Evolutionary conservation across 176 grass and related monocot genomes (phyloP).

Genomic region (Paspalum notatum): DNA sequence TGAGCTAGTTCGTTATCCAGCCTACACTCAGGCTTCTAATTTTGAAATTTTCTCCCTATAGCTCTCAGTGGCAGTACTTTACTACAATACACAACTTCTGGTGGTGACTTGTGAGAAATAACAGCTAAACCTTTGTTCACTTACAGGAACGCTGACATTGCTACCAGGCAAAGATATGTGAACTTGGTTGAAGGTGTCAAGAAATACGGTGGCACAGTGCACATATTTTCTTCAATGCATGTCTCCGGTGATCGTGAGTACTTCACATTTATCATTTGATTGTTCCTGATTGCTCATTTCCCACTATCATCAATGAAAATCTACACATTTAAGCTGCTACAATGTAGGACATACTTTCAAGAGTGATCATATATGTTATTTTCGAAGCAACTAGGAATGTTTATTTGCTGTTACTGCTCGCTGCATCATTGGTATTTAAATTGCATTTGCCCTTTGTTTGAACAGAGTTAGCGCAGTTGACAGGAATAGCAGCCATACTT

Average conservation of each 20-base stretch:
- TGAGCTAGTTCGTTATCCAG: too few species aligned
- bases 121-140: neutral
- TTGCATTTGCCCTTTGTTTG: conserved; percentile 32
- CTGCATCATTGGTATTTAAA: conserved; percentile 25
- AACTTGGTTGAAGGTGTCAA: conserved; percentile 78
- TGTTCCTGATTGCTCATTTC: neutral
- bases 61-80: neutral
- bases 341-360: neutral
- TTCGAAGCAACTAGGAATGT: neutral
- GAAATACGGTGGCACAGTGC: conserved; percentile 68
- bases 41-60: conserved; percentile 8
- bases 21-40: neutral
- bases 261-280: neutral
- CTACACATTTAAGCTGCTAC: neutral
- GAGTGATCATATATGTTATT: neutral
- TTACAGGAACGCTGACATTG: conserved; percentile 75
- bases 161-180: conserved; percentile 74
- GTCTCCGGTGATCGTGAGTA: conserved; percentile 91
- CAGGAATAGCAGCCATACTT: conserved; percentile 91
- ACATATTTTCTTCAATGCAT: conserved; percentile 97
- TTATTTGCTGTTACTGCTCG: neutral
- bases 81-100: neutral
- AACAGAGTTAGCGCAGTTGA: conserved; percentile 81
- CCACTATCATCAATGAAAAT: neutral
- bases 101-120: conserved; percentile 9